Percentiles rank a stretch among this genome's conserved stretches.
Evolutionary conservation across 2,329 filamentous ascomycete species (phyloP).

Genomic region (Capronia epimyces): DNA sequence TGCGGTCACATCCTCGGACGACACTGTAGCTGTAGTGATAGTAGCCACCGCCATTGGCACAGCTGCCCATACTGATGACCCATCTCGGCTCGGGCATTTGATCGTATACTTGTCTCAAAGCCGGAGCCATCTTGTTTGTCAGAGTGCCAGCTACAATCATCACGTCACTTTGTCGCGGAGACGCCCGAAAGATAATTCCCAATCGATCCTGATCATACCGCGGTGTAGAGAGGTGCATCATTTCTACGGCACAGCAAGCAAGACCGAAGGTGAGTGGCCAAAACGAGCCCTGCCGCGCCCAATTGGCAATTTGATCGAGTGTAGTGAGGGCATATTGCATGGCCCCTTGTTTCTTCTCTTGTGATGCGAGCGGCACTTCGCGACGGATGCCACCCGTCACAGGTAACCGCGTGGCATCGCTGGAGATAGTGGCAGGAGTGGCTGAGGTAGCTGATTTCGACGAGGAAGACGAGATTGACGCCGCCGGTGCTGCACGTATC

Average conservation of each 20-base stretch:
- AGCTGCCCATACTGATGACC: slow-evolving; percentile 81
- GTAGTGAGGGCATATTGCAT: slow-evolving; percentile 47
- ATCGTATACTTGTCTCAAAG: slow-evolving; percentile 84
- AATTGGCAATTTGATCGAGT: slow-evolving; percentile 69
- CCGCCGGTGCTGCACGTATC: slow-evolving; percentile 36
- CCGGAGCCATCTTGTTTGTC: slow-evolving; percentile 94
- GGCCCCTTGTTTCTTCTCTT: slow-evolving; percentile 47
- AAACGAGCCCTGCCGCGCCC: slow-evolving; percentile 75
- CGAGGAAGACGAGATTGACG: slow-evolving; percentile 39
- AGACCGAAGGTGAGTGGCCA: slow-evolving; percentile 89
- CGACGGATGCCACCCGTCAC: slow-evolving; percentile 41
- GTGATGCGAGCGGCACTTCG: slow-evolving; percentile 46
- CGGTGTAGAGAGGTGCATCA: slow-evolving; percentile 86
- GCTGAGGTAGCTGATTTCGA: slow-evolving; percentile 41
- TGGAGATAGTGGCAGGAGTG: slow-evolving; percentile 37
- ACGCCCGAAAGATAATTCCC: slow-evolving; percentile 86
- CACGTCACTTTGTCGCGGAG: slow-evolving; percentile 79
- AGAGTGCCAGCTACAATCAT: slow-evolving; percentile 93
- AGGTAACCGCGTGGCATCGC: slow-evolving; percentile 28
- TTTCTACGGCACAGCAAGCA: slow-evolving; percentile 83
- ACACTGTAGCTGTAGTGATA: slow-evolving; percentile 83
- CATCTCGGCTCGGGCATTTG: slow-evolving; percentile 91
- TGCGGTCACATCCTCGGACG: slow-evolving; percentile 66
- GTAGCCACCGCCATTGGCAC: slow-evolving; percentile 78
- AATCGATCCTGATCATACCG: slow-evolving; percentile 85